Evolutionary conservation across 495 filamentous ascomycete species (phyloP).

Genomic region (Gamarada debralockiae): DNA sequence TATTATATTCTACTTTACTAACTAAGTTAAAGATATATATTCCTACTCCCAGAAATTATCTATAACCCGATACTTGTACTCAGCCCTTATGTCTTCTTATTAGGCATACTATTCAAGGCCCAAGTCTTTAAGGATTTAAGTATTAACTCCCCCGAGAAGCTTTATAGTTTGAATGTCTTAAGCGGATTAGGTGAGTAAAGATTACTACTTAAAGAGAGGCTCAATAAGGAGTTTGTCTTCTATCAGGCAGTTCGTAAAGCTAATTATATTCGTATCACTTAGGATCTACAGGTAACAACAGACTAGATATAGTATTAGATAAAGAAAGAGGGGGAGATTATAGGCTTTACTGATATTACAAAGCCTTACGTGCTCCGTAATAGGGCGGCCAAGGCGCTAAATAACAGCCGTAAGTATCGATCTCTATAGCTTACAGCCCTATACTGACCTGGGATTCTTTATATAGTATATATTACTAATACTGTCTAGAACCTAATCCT

Average conservation of each 20-base stretch:
- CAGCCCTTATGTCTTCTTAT: too few species aligned
- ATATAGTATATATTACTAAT: slow-evolving; percentile 30
- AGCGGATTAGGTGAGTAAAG: slow-evolving; percentile 26
- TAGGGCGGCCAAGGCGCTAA: not conserved
- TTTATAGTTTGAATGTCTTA: slow-evolving; percentile 29
- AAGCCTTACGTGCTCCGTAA: slow-evolving; percentile 1
- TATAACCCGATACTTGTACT: too few species aligned
- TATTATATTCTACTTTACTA: too few species aligned
- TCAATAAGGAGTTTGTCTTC: too few species aligned
- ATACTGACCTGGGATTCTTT: slow-evolving; percentile 14
- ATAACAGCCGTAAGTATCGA: not conserved
- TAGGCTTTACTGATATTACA: not conserved
- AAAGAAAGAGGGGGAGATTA: not conserved
- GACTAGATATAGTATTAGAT: slow-evolving; percentile 9
- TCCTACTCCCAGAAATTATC: too few species aligned
- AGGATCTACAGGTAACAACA: slow-evolving; percentile 10
- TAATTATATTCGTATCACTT: slow-evolving; percentile 15
- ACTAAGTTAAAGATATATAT: too few species aligned
- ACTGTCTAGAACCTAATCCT: slow-evolving; percentile 35
- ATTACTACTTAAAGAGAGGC: slow-evolving; percentile 25
- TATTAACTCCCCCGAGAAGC: too few species aligned
- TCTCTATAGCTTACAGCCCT: not conserved
- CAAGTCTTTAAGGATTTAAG: too few species aligned
- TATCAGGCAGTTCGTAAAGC: slow-evolving; percentile 18
- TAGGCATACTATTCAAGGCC: too few species aligned